Conservation (phyloP, 352 stramenopile genomes). For the Phytophthora capsici region DNA sequence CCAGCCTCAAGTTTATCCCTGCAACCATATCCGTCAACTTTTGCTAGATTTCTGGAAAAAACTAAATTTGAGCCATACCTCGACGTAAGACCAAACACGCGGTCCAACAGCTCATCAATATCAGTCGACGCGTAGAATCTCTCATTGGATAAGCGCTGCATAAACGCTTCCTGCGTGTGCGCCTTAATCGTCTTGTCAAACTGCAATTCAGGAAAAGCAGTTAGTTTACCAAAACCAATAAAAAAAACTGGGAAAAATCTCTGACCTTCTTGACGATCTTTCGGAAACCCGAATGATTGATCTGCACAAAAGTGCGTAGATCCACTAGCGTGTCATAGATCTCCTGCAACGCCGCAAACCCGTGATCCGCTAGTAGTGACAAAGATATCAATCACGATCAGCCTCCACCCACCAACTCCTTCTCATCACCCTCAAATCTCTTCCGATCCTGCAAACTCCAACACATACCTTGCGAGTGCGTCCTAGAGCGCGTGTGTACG, state of each 20-base stretch:
- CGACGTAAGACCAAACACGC: constrained; percentile 81
- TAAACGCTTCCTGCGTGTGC: constrained; percentile 73
- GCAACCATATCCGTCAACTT: constrained; percentile 8
- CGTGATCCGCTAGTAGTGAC: constrained; percentile 52
- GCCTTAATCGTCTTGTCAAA: constrained; percentile 92
- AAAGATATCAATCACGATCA: constrained; percentile 6
- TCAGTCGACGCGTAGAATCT: constrained; percentile 85
- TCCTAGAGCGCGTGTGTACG: constrained; percentile 69
- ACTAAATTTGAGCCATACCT: constrained; percentile 50
- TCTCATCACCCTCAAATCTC: constrained; percentile 7
- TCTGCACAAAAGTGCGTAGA: constrained; percentile 90
- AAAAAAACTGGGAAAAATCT: neutral
- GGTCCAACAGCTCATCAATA: constrained; percentile 79
- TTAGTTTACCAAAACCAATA: neutral
- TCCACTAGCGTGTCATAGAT: constrained; percentile 92
- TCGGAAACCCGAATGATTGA: constrained; percentile 92
- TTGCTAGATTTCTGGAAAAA: neutral
- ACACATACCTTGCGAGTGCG: constrained; percentile 57
- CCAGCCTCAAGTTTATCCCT: constrained; percentile 88
- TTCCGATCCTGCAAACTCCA: neutral
- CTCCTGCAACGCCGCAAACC: constrained; percentile 85
- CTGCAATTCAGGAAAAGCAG: constrained; percentile 36
- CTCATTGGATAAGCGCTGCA: constrained; percentile 80
- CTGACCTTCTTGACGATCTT: constrained; percentile 94
- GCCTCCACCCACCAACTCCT: neutral